These are phyloP conservation scores for Cytospora schulzeri DNA, from an alignment of 2,329 filamentous ascomycete genomes.

Conservation along the genomic window DNA sequence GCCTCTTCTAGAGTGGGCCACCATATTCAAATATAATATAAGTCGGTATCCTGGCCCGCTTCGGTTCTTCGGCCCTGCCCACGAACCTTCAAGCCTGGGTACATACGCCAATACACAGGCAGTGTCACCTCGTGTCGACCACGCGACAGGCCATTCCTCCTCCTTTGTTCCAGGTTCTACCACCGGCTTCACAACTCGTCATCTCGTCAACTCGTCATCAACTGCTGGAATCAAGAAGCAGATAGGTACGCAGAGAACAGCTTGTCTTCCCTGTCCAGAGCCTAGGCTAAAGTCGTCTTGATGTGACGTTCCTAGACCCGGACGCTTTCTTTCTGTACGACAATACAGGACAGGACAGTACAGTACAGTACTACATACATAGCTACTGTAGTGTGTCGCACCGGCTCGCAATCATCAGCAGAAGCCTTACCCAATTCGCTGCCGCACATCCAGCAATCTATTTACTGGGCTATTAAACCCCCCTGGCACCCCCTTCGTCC, in stretches of 20 bases:
- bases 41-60: not conserved
- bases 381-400: conserved; percentile 6
- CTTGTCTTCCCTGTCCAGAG: conserved; percentile 4
- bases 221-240: conserved; percentile 12
- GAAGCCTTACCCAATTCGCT: conserved; percentile 10
- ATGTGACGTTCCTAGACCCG: conserved; percentile 17
- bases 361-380: not conserved
- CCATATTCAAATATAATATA: not conserved
- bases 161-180: not conserved
- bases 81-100: not conserved
- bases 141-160: not conserved
- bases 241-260: not conserved
- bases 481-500: conserved; percentile 1
- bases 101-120: not conserved
- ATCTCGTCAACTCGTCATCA: not conserved
- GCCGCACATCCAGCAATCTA: conserved; percentile 8
- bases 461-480: conserved; percentile 15
- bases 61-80: not conserved
- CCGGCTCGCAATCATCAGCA: conserved; percentile 18
- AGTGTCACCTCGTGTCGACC: conserved; percentile 14
- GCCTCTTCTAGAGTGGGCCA: not conserved
- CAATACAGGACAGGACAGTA: too few relatives aligned
- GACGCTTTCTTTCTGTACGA: not conserved
- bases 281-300: conserved; percentile 14
- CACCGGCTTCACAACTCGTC: not conserved